Base-by-base conservation (phyloP, 2,329 filamentous ascomycete genomes). In the Tolypocladium ophioglossoides region DNA sequence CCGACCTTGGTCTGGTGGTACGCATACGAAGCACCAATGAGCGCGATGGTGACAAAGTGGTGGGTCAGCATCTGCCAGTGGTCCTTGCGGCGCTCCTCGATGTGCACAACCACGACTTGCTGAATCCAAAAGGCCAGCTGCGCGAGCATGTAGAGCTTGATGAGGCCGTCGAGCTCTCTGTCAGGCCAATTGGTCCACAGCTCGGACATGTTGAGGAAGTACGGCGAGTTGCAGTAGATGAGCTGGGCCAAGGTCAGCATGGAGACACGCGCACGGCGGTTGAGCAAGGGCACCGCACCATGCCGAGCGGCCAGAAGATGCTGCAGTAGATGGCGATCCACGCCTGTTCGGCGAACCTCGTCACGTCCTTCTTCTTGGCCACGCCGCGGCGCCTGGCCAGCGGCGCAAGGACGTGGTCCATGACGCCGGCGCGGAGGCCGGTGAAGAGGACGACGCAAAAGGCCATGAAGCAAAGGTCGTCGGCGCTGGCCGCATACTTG, bases 31-130 rank as follows among this genome's bases (percentile, higher is more conserved):
- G 84, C 80, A 54, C 84, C 84, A 58, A 99, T 84, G 39, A 99
- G 82, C 4, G 77, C 74, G 64, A 85, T 89, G 18, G 94, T 99
- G 68, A 97, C 84, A 65, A 97, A 81, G 73, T 99, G 94, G 70
- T 97, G 94, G n/a, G 84, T 85, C 61, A 97, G 83, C 94, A 97
- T 97, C 72, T 97, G 91, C 75, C 84, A 87, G 71, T 96, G 87
- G 64, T 99, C 94, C 73, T 97, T 97, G 64, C 94, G 83, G 61
- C 87, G 84, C 73, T 95, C 88, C 72, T 99, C 94, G 56, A 97
- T 91, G 71, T 97, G 87, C 69, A 97, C 88, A 53, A 96, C 89
- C 35, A 96, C 76, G 60, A 97, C 87, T 72, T 96, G 91, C 73
- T 97, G 92, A 48, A 96, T 70, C 87, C 91, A 96, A 70, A 96